Percentiles rank a stretch among this genome's conserved stretches.
Conservation (phyloP, 257 asterid species). For the Forsythia suspensa region DNA sequence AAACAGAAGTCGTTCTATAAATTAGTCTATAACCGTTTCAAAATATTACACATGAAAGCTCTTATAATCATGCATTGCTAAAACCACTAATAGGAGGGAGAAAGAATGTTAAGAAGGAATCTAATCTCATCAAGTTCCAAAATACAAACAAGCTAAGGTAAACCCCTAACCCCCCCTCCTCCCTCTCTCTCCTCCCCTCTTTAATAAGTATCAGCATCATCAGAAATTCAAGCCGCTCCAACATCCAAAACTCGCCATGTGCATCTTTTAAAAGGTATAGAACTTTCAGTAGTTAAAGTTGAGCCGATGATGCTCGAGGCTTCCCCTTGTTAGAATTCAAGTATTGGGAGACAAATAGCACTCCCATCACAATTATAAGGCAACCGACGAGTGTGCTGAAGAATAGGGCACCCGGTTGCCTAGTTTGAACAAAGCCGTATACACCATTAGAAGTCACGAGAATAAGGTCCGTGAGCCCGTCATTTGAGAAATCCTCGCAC, state of each 20-base stretch:
- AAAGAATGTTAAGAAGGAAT: background rate
- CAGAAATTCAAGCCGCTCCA: background rate
- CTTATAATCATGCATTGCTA: slow-evolving; percentile 12
- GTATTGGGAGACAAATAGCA: slow-evolving; percentile 81
- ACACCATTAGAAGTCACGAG: slow-evolving; percentile 81
- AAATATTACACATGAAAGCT: slow-evolving; percentile 16
- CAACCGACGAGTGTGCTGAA: slow-evolving; percentile 97
- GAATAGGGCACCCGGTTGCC: slow-evolving; percentile 97
- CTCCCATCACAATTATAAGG: slow-evolving; percentile 88
- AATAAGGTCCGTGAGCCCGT: slow-evolving; percentile 81
- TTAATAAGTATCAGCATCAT: background rate
- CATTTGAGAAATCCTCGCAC: slow-evolving; percentile 79
- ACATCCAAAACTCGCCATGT: background rate
- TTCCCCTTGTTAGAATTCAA: slow-evolving; percentile 74
- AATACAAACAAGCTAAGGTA: slow-evolving; percentile 4
- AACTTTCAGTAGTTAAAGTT: slow-evolving; percentile 33
- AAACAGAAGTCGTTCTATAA: background rate
- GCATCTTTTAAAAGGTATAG: background rate
- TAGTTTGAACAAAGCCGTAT: slow-evolving; percentile 91
- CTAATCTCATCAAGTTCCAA: slow-evolving; percentile 10
- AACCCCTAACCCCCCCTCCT: too few species aligned
- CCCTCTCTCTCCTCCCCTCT: too few species aligned
- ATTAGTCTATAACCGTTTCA: slow-evolving; percentile 3
- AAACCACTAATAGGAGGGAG: background rate
- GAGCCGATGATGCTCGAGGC: slow-evolving; percentile 63